A percentile compares a stretch with the other conserved stretches of the same genome.
phyloP scores from a whole-genome alignment of 805 yeast species.

The Lipomyces orientalis region DNA sequence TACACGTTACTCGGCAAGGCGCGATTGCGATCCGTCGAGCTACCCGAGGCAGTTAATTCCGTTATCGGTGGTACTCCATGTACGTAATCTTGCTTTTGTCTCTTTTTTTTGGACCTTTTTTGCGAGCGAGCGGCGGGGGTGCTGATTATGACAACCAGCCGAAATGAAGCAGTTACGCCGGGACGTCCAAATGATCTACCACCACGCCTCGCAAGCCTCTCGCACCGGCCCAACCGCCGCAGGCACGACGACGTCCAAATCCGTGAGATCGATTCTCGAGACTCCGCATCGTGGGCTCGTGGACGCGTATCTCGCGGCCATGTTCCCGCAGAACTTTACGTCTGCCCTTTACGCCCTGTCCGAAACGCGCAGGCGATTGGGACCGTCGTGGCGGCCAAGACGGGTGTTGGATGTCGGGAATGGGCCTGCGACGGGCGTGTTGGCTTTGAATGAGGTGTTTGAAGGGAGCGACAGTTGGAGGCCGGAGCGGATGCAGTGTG shows the following conservation, averaged over 20 bases:
- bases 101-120: background rate
- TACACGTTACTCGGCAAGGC: constrained; percentile 27
- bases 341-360: constrained; percentile 65
- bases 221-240: background rate
- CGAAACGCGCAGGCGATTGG: constrained; percentile 67
- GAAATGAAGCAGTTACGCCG: constrained; percentile 24
- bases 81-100: background rate
- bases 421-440: constrained; percentile 92
- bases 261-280: background rate
- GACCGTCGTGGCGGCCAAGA: constrained; percentile 62
- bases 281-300: constrained; percentile 45
- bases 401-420: constrained; percentile 78
- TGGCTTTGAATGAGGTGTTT: constrained; percentile 84
- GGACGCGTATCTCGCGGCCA: constrained; percentile 80
- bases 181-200: constrained; percentile 22
- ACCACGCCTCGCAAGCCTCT: background rate
- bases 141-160: constrained; percentile 1
- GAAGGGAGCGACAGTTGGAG: constrained; percentile 57
- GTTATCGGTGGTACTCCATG: constrained; percentile 30
- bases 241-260: background rate
- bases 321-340: constrained; percentile 82
- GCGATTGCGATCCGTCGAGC: constrained; percentile 16
- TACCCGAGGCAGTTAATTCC: constrained; percentile 15
- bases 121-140: background rate
- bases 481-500: constrained; percentile 71